Conservation (phyloP, 257 asterid genomes). For the Solanum pennellii region DNA sequence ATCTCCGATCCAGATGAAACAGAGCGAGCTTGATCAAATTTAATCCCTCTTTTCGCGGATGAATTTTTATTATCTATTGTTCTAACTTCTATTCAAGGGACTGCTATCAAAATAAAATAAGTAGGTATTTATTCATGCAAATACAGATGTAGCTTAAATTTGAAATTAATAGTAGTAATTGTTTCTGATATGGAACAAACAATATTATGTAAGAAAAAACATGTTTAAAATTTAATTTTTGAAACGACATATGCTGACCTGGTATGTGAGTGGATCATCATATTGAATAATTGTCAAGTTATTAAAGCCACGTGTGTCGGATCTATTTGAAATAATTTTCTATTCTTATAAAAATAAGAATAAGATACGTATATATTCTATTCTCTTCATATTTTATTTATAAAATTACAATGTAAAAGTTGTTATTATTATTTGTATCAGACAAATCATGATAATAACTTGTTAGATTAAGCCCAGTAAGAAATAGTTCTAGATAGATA, state of each 20-base stretch:
- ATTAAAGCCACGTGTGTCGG: background rate
- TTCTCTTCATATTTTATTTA: no score
- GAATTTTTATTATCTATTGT: background rate
- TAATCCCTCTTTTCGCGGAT: background rate
- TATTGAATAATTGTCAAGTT: background rate
- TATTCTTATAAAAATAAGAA: rapidly evolving
- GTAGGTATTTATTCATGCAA: background rate
- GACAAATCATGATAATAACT: no score
- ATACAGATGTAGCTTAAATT: background rate
- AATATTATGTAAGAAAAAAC: background rate
- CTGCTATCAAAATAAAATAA: background rate
- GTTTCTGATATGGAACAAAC: background rate
- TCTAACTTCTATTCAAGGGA: background rate
- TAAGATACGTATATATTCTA: no score
- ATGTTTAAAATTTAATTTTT: no score
- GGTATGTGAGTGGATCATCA: background rate
- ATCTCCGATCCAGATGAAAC: background rate
- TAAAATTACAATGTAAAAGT: no score
- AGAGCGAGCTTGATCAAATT: background rate
- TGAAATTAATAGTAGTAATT: background rate
- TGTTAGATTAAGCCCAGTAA: background rate
- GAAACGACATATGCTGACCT: background rate
- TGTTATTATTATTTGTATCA: background rate
- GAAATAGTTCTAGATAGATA: background rate
- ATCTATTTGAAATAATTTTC: no score